A percentile compares a stretch with the other conserved stretches of the same genome.
phyloP scores from a whole-genome alignment of 495 filamentous ascomycete genomes.

The Peziza echinospora region DNA sequence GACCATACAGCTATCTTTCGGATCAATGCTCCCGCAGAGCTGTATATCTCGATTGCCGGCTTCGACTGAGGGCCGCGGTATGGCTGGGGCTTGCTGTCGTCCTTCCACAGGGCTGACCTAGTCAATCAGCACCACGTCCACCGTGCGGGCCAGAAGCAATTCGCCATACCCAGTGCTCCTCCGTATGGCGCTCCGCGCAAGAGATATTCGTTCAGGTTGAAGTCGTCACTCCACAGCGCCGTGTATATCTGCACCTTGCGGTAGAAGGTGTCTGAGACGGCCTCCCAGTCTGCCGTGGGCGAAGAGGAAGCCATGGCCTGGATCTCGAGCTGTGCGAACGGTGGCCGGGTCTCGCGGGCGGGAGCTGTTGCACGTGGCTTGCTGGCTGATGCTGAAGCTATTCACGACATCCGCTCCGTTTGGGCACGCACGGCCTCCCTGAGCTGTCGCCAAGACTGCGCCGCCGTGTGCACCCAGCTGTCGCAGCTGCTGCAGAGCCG shows the following conservation, averaged over 20 bases:
- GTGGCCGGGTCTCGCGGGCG: too few relatives aligned
- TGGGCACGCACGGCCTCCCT: too few relatives aligned
- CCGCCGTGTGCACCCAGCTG: too few relatives aligned
- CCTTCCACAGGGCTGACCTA: slow-evolving; percentile 56
- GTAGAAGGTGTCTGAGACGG: slow-evolving; percentile 77
- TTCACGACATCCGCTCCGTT: too few relatives aligned
- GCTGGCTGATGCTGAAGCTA: too few relatives aligned
- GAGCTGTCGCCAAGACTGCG: too few relatives aligned
- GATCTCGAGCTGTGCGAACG: too few relatives aligned
- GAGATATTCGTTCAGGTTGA: slow-evolving; percentile 88
- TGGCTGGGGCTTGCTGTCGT: slow-evolving; percentile 62
- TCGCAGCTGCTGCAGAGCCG: too few relatives aligned
- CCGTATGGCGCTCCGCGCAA: slow-evolving; percentile 84
- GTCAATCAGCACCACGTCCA: not conserved
- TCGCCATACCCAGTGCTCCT: slow-evolving; percentile 34
- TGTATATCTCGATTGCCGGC: slow-evolving; percentile 83
- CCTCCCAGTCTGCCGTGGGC: slow-evolving; percentile 83
- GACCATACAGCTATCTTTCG: slow-evolving; percentile 40
- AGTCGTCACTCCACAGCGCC: slow-evolving; percentile 69
- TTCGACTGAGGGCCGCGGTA: slow-evolving; percentile 52
- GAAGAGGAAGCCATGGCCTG: slow-evolving; percentile 5
- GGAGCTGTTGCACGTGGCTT: too few relatives aligned
- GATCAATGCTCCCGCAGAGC: slow-evolving; percentile 69
- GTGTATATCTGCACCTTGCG: slow-evolving; percentile 84
- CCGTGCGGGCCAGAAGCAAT: not conserved